These are phyloP conservation scores for Pichia nanzhaoensis DNA, from an alignment of 805 yeast species.

Conservation along the genomic window DNA sequence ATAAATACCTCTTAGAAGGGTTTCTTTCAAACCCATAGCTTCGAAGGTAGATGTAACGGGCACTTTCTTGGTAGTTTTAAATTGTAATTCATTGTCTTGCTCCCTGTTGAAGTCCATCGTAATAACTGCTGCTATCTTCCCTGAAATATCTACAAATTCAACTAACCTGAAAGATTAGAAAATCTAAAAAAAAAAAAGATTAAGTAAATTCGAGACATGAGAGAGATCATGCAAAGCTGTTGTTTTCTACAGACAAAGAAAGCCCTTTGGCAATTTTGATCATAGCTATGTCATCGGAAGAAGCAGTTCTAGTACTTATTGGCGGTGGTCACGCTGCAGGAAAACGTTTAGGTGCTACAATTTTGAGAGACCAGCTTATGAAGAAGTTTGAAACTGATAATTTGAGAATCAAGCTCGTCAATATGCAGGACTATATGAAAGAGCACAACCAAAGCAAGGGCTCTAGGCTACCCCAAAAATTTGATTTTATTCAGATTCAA, in stretches of 20 bases:
- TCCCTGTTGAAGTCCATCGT: slow-evolving; percentile 53
- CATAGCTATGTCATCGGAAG: slow-evolving; percentile 1
- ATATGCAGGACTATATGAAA: slow-evolving; percentile 19
- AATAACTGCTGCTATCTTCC: no score
- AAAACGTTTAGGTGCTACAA: slow-evolving; percentile 23
- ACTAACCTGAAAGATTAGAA: no score
- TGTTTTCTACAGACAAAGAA: no score
- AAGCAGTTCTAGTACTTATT: slow-evolving; percentile 22
- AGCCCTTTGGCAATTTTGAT: no score
- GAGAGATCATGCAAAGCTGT: no score
- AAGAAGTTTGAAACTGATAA: slow-evolving; percentile 14
- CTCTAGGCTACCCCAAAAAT: slow-evolving; percentile 34
- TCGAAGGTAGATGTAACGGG: slow-evolving; percentile 53
- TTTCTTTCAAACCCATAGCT: slow-evolving; percentile 65
- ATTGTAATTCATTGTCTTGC: slow-evolving; percentile 51
- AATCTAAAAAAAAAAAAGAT: neutral
- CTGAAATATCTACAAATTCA: no score
- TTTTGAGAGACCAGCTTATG: slow-evolving; percentile 20
- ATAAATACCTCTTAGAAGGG: slow-evolving; percentile 56
- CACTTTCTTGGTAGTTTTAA: slow-evolving; percentile 55
- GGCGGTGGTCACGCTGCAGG: slow-evolving; percentile 34
- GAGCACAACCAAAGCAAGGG: slow-evolving; percentile 5
- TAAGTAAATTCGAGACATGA: no score
- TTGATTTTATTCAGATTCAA: slow-evolving; percentile 30
- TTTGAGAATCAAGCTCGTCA: slow-evolving; percentile 18